A percentile compares a stretch with the other conserved stretches of the same genome.
These are phyloP conservation scores for Phytophthora fragariaefolia DNA, from an alignment of 352 stramenopile species.

Conservation along the genomic window DNA sequence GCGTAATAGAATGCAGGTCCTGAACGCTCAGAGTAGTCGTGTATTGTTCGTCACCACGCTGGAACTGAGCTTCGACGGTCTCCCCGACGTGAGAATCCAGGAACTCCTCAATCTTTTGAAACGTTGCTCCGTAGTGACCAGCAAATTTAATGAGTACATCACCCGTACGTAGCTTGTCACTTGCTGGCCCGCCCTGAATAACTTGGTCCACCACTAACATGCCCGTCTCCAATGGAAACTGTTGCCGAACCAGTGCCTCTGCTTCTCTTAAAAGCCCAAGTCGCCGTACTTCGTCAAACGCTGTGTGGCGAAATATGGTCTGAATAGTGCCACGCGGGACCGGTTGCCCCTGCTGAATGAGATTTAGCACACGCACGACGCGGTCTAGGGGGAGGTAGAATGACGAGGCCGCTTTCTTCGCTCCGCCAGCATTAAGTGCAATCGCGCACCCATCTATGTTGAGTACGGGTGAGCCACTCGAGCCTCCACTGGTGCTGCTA, in stretches of 20 bases:
- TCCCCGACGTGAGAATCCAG: slow-evolving; percentile 76
- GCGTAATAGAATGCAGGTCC: slow-evolving; percentile 88
- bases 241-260: slow-evolving; percentile 70
- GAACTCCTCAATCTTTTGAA: slow-evolving; percentile 82
- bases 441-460: slow-evolving; percentile 90
- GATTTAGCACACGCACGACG: slow-evolving; percentile 78
- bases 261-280: slow-evolving; percentile 77
- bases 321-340: slow-evolving; percentile 86
- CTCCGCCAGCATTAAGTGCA: slow-evolving; percentile 90
- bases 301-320: slow-evolving; percentile 90
- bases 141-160: slow-evolving; percentile 90
- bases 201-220: slow-evolving; percentile 92
- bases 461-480: slow-evolving; percentile 89
- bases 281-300: slow-evolving; percentile 89
- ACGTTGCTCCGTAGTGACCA: slow-evolving; percentile 78
- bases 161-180: slow-evolving; percentile 78
- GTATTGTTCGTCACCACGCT: slow-evolving; percentile 71
- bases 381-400: slow-evolving; percentile 92
- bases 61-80: slow-evolving; percentile 74
- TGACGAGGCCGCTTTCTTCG: slow-evolving; percentile 87
- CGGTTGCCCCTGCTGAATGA: slow-evolving; percentile 60
- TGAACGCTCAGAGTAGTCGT: slow-evolving; percentile 56
- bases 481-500: slow-evolving; percentile 89
- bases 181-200: slow-evolving; percentile 77
- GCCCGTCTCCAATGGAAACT: slow-evolving; percentile 84